Evolutionary conservation across 306 rosid species (phyloP).

Genomic region (Albizia julibrissin): DNA sequence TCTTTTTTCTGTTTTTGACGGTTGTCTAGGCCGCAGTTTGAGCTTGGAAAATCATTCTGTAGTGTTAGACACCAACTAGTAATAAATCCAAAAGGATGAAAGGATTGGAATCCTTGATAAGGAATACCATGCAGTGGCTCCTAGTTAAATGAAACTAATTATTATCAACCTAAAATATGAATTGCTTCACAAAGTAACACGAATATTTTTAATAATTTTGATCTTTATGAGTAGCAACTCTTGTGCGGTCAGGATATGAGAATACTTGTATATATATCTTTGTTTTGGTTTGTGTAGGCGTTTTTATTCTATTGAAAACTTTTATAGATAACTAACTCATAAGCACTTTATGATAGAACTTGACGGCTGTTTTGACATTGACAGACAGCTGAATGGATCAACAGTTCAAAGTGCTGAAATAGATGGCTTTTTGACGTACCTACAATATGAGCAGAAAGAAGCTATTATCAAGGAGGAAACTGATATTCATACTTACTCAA

Average conservation of each 20-base stretch:
- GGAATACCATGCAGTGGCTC: not conserved
- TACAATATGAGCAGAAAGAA: slow-evolving; percentile 70
- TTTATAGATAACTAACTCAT: not conserved
- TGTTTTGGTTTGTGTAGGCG: not conserved
- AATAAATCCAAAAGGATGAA: not conserved
- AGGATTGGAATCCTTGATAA: slow-evolving; percentile 3
- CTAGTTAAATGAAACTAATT: not conserved
- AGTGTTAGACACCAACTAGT: not conserved
- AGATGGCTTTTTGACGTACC: slow-evolving; percentile 79
- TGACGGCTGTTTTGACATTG: slow-evolving; percentile 31
- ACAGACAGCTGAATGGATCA: slow-evolving; percentile 68
- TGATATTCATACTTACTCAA: slow-evolving; percentile 75
- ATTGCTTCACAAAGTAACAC: not conserved
- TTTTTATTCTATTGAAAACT: not conserved
- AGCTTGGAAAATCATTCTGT: not conserved
- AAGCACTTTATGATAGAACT: slow-evolving; percentile 3
- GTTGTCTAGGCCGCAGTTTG: not conserved
- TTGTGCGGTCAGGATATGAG: not conserved
- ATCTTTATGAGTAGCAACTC: not conserved
- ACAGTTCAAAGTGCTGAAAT: slow-evolving; percentile 63
- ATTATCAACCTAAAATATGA: not conserved
- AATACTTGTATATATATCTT: not conserved
- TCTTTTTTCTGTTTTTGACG: slow-evolving; percentile 3
- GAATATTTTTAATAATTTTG: not conserved
- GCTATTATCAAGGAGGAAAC: slow-evolving; percentile 60